These are phyloP conservation scores for Metschnikowia cubensis DNA, from an alignment of 805 yeast species.

Conservation along the genomic window DNA sequence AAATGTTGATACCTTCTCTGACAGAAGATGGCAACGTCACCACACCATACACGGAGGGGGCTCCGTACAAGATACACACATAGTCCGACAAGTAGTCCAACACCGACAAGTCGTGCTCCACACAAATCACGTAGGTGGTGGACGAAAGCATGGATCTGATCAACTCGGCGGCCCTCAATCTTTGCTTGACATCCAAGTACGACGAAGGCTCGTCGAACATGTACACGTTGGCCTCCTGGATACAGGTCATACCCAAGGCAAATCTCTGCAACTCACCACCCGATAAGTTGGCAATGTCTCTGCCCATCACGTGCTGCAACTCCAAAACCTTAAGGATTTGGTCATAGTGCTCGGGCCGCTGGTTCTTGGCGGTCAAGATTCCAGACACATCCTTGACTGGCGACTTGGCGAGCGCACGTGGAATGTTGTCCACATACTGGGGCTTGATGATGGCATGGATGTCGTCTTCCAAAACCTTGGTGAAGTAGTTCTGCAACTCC, in stretches of 20 bases:
- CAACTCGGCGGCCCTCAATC: slow-evolving; percentile 94
- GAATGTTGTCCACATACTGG: slow-evolving; percentile 96
- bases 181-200: slow-evolving; percentile 96
- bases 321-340: slow-evolving; percentile 68
- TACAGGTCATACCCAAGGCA: slow-evolving; percentile 96
- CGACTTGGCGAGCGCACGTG: slow-evolving; percentile 87
- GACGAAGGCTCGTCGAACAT: slow-evolving; percentile 99
- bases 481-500: slow-evolving; percentile 93
- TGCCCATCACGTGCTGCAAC: slow-evolving; percentile 66
- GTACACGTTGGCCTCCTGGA: slow-evolving; percentile 90
- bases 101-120: slow-evolving; percentile 97
- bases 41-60: slow-evolving; percentile 98
- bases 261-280: slow-evolving; percentile 99
- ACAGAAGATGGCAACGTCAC: slow-evolving; percentile 95
- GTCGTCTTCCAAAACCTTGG: slow-evolving; percentile 88
- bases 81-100: slow-evolving; percentile 95
- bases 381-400: slow-evolving; percentile 84
- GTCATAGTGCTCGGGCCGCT: slow-evolving; percentile 65
- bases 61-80: slow-evolving; percentile 95
- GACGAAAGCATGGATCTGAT: slow-evolving; percentile 81
- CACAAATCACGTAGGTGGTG: slow-evolving; percentile 85
- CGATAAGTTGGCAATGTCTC: slow-evolving; percentile 86
- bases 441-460: slow-evolving; percentile 98
- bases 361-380: slow-evolving; percentile 70
- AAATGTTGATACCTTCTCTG: slow-evolving; percentile 98